Evolutionary conservation across 2,329 filamentous ascomycete genomes (phyloP), one percentile per base, ranked within the genome.

Genomic region (Paramyrothecium sp.): DNA sequence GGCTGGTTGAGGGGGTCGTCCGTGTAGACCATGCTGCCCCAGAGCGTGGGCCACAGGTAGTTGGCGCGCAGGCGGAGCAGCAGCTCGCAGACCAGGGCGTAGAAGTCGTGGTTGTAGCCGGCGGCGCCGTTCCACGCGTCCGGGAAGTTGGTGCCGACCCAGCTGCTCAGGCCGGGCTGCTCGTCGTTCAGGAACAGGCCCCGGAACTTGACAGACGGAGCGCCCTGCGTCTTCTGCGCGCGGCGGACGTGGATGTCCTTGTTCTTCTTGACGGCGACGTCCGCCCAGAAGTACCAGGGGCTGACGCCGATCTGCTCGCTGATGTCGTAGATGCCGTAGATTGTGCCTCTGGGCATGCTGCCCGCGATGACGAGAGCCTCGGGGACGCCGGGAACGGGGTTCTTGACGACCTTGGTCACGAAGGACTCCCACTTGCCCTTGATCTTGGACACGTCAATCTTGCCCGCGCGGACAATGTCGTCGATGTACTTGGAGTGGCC

Each of bases 11-110:
- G 77, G 3, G 83, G 77, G 66, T 92, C 89, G 59, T 92, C 89
- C 1, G 90, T 81, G 66, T 87, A 85, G 65, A 91, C 89, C 80
- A 90, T 90, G 61, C 81, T 83, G 7, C 81, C 83, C 89, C 89
- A 92, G 68, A 85, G 78, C 1, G 88, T 82, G 0, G 89, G 89
- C 89, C 89, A 92, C 53, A 92, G 75, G 65, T 91, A 91, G 70
- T 92, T 92, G 17, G 89, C 89, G 41, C 85, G 81, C 26, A 89
- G 78, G 7, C 89, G 81, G 7, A 92, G 81, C 1, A 91, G 73
- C 1, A 92, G 76, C 73, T 92, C 89, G 60, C 90, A 91, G 20
- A 92, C 83, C 20, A 83, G 81, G 3, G 81, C 75, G 71, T 92
- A 90, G 10, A 89, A 89, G 0, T 89, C 80, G 22, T 80, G 79